A percentile compares a stretch with the other conserved stretches of the same genome.
Conservation (phyloP, 805 yeast species). For the Candida nemodendra region DNA sequence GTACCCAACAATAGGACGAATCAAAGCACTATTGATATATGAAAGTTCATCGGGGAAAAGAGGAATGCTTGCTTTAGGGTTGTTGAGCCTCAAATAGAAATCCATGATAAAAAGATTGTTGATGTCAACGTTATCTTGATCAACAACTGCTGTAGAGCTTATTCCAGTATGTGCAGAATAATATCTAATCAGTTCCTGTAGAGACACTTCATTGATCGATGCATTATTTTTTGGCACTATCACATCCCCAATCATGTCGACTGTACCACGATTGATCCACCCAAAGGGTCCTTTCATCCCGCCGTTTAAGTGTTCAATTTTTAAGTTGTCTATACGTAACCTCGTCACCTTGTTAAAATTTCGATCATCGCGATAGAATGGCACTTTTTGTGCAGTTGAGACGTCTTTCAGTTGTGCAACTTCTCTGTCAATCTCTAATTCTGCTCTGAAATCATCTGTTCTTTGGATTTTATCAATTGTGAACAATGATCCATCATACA, state of each 20-base stretch:
- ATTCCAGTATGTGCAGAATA: conserved; percentile 7
- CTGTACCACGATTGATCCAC: conserved; percentile 91
- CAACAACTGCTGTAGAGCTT: not conserved
- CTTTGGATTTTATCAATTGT: conserved; percentile 82
- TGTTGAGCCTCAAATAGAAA: conserved; percentile 72
- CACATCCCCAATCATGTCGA: conserved; percentile 90
- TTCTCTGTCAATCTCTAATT: conserved; percentile 24
- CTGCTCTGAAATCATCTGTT: conserved; percentile 44
- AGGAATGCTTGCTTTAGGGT: conserved; percentile 88
- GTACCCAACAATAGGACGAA: conserved; percentile 93
- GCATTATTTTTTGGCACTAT: conserved; percentile 59
- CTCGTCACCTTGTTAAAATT: conserved; percentile 57
- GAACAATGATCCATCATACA: conserved; percentile 90
- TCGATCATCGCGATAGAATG: conserved; percentile 13
- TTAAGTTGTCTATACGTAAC: conserved; percentile 78
- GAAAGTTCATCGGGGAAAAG: conserved; percentile 82
- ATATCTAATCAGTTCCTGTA: conserved; percentile 45
- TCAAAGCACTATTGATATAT: conserved; percentile 88
- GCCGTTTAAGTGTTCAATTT: conserved; percentile 83
- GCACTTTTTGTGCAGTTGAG: conserved; percentile 11
- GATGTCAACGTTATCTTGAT: conserved; percentile 7
- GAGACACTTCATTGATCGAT: conserved; percentile 42
- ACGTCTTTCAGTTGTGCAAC: conserved; percentile 18
- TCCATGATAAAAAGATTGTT: conserved; percentile 62
- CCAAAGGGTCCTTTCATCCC: conserved; percentile 96